Evolutionary conservation across 1,284 basidiomycete genomes (phyloP), one percentile per base, ranked within the genome.

Genomic region (Moesziomyces sp.): DNA sequence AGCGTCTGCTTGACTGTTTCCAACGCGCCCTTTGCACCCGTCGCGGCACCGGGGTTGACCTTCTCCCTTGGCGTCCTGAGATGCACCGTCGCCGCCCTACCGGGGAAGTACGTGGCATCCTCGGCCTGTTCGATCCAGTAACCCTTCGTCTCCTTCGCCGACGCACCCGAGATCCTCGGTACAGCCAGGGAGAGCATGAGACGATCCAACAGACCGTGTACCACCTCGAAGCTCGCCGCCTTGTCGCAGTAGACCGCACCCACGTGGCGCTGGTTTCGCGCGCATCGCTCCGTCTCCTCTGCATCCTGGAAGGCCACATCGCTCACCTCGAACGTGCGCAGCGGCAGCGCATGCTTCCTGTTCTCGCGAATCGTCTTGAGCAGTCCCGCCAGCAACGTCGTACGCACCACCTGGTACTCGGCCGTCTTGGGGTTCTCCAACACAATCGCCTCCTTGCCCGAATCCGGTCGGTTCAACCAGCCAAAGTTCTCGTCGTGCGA

Each of bases 321-420:
- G 16, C 93, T 92, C 1, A 93, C 89, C 86, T 99, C 96, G 82
- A 99, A 99, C 59, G 97, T 89, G 75, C 91, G 92, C 84, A 99
- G 89, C 0, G 97, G 96, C 23, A 99, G 88, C 1, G 96, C 86
- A 74, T 97, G 93, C 70, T 93, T 93, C 57, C 93, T 90, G 87
- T 99, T 99, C 86, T 99, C 96, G 64, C 97, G 91, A 45, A 97
- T 88, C 8, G 95, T 97, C 87, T 99, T 99, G 80, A 99, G 90
- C 38, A 99, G 89, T 52, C 96, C 96, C 14, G 96, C 94, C 9
- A 99, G 86, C 52, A 99, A 89, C 18, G 94, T 93, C 0, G 97
- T 98, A 66, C 97, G 91, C 53, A 98, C 94, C 67, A 99, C 92
- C 86, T 99, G 96, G 87, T 97, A 99, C 85, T 99, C 97, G 73